Base-by-base conservation (phyloP, 2,329 filamentous ascomycete genomes). In the Alternaria brassicae region DNA sequence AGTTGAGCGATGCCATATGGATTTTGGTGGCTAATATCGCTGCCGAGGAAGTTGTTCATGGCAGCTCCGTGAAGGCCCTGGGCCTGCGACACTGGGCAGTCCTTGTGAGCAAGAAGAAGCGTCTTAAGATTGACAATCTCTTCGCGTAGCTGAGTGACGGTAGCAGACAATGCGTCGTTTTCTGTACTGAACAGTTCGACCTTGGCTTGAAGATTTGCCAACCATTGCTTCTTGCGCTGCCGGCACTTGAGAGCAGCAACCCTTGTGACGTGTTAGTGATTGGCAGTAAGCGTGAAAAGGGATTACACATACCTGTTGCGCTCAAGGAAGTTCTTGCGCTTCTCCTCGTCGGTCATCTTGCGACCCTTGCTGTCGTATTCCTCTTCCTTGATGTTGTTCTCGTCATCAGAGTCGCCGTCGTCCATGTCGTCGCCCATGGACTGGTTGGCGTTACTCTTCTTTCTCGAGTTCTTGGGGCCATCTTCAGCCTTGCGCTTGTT, bases 281-380 rank as follows among this genome's bases (percentile, higher is more conserved):
- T 13, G 25, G 2, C 7, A 25, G 19, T 9, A n/a, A n/a, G n/a
- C n/a, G 27, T 7, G 47, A 8, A 15, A 41, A 9, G 41, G 21
- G 21, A 47, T 81, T 10, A 27, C 49, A 81, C 87, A 72, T 87
- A 96, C 94, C 94, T 89, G 78, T 99, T 99, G 27, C 95, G 86
- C 75, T 99, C 95, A 2, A 99, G 83, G 78, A 99, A 99, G 77
- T 98, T 99, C 81, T 96, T 97, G 40, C 95, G 87, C 83, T 99
- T 99, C 82, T 99, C 95, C 74, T 98, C 95, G 56, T 98, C 95
- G 0, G 93, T 97, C 92, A 97, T 96, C 83, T 97, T 97, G 77
- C 88, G 90, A 40, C 83, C 82, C 70, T 89, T 87, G 39, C 83
- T 81, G 48, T 70, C 67, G 37, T 68, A 68, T 25, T 72, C 69